phyloP scores from a whole-genome alignment of 78 protist genomes.

The Chrysochromulina parva region DNA sequence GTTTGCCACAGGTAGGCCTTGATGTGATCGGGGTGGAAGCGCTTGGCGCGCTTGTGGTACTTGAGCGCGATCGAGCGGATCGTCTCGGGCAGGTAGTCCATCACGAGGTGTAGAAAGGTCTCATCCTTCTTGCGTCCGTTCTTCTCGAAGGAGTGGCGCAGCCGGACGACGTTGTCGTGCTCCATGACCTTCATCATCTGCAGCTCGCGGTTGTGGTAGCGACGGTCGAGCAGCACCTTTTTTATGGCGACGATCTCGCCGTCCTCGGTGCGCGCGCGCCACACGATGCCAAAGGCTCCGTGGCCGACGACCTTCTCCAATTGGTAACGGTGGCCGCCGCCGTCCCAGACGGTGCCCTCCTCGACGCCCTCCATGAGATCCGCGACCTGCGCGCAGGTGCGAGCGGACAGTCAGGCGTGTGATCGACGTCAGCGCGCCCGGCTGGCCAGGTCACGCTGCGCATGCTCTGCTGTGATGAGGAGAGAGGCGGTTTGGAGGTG shows the following conservation, averaged over 20 bases:
- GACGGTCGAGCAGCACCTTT: conserved; percentile 75
- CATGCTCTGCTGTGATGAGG: no score
- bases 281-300: conserved; percentile 99
- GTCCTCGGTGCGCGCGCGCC: conserved; percentile 71
- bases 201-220: conserved; percentile 93
- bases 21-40: conserved; percentile 82
- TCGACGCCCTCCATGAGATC: not conserved
- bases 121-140: conserved; percentile 62
- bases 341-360: not conserved
- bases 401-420: no score
- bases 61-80: conserved; percentile 79
- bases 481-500: no score
- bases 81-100: conserved; percentile 98
- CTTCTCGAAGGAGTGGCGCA: conserved; percentile 86
- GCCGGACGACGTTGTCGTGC: conserved; percentile 90
- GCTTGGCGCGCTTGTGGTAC: conserved; percentile 68
- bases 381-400: no score
- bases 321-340: not conserved
- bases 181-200: conserved; percentile 89
- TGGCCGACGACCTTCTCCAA: conserved; percentile 85
- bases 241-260: conserved; percentile 97
- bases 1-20: conserved; percentile 88
- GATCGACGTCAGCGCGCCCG: no score
- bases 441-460: no score
- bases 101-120: conserved; percentile 92